Conservation (phyloP, 2,329 filamentous ascomycete genomes). For the Hypoxylon sp. region DNA sequence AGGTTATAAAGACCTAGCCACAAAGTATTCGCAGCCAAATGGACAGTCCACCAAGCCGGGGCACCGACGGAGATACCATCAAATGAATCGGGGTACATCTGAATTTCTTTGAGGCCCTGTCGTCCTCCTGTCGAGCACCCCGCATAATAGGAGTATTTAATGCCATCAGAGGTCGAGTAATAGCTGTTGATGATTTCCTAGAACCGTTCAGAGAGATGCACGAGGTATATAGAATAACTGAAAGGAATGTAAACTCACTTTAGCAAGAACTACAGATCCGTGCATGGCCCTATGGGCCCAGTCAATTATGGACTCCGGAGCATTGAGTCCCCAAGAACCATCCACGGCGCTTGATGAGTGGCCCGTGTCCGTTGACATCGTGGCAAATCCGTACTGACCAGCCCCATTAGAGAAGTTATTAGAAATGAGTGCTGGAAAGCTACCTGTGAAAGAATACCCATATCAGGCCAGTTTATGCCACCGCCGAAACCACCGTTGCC, state of each 20-base stretch:
- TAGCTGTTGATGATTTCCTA: slow-evolving; percentile 64
- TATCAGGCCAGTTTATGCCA: slow-evolving; percentile 59
- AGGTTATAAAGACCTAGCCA: slow-evolving; percentile 62
- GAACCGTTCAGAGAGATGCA: slow-evolving; percentile 1
- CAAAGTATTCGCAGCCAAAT: slow-evolving; percentile 57
- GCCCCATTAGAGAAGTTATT: slow-evolving; percentile 1
- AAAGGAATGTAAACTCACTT: slow-evolving; percentile 30
- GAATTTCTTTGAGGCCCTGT: slow-evolving; percentile 69
- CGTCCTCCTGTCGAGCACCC: slow-evolving; percentile 74
- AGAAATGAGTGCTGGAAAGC: neutral
- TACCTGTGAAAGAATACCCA: slow-evolving; percentile 57
- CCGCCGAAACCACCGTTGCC: slow-evolving; percentile 53
- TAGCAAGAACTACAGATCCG: slow-evolving; percentile 65
- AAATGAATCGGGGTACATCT: slow-evolving; percentile 69
- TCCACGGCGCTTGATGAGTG: slow-evolving; percentile 56
- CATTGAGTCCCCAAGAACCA: slow-evolving; percentile 58
- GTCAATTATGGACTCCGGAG: slow-evolving; percentile 57
- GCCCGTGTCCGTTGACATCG: slow-evolving; percentile 62
- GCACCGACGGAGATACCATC: slow-evolving; percentile 70
- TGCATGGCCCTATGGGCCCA: slow-evolving; percentile 63
- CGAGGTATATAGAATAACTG: neutral
- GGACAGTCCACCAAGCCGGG: slow-evolving; percentile 66
- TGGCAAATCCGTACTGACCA: slow-evolving; percentile 59
- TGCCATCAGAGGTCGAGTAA: slow-evolving; percentile 58
- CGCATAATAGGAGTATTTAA: slow-evolving; percentile 67